Conservation (phyloP, 331 rosid species). For the Quercus lobata region DNA sequence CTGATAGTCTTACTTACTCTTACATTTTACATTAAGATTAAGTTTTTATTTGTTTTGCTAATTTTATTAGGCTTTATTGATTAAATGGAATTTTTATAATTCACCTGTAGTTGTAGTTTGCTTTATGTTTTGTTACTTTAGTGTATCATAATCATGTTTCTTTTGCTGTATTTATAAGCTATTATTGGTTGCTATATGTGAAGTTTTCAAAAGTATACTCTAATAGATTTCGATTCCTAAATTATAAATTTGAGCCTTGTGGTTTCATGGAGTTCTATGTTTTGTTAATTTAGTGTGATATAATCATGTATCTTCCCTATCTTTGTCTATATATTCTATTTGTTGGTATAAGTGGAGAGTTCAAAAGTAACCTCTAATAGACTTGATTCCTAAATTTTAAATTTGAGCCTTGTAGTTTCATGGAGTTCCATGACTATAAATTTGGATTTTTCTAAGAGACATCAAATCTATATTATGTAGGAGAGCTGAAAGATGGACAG, state of each 20-base stretch:
- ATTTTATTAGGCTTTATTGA: neutral
- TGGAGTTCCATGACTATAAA: neutral
- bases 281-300: conserved; percentile 3
- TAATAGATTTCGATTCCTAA: neutral
- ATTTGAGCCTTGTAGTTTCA: neutral
- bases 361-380: neutral
- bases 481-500: conserved; percentile 76
- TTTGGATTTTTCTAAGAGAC: conserved; percentile 15
- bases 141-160: neutral
- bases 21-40: neutral
- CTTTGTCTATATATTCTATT: neutral
- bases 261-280: neutral
- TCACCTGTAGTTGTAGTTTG: neutral
- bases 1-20: conserved; percentile 1
- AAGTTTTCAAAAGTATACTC: neutral
- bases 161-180: conserved; percentile 11
- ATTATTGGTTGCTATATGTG: neutral
- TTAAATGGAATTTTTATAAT: conserved; percentile 4
- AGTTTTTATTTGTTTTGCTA: neutral
- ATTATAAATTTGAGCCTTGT: neutral
- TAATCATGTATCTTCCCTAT: conserved; percentile 6
- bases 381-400: neutral
- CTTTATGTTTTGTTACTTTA: conserved; percentile 4
- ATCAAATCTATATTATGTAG: conserved; percentile 30
- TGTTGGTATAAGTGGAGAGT: neutral